Conservation (phyloP, 225 moss, liverwort and hornwort species). For the Polytrichum commune region DNA sequence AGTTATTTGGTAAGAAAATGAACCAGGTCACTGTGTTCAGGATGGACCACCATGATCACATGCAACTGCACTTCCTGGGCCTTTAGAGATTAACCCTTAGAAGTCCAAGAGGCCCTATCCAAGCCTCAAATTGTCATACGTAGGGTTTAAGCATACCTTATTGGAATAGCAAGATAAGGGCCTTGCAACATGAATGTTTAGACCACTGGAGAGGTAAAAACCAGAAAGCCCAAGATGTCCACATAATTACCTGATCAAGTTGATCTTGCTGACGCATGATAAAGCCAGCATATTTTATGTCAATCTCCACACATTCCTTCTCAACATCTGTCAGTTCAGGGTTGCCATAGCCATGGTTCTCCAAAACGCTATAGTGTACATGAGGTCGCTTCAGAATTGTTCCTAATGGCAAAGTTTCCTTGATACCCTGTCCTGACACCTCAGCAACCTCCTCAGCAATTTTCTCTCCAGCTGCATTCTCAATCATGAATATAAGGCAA, state of each 20-base stretch:
- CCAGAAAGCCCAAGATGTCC: neutral
- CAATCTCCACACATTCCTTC: conserved; percentile 91
- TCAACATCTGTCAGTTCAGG: conserved; percentile 50
- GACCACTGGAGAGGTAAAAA: no score
- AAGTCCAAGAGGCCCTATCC: no score
- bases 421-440: conserved; percentile 74
- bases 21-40: no score
- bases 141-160: no score
- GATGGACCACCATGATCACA: no score
- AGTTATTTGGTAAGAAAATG: no score
- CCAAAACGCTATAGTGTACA: conserved; percentile 75
- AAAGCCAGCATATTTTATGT: conserved; percentile 92
- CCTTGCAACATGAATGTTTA: no score
- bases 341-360: conserved; percentile 69
- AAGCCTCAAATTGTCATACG: no score
- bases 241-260: conserved; percentile 63
- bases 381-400: conserved; percentile 78
- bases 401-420: conserved; percentile 62
- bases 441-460: conserved; percentile 64
- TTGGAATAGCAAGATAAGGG: no score
- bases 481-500: conserved; percentile 7
- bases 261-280: conserved; percentile 81
- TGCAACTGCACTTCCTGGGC: no score
- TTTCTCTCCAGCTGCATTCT: conserved; percentile 47
- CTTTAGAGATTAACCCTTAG: no score